phyloP scores from a whole-genome alignment of 805 yeast species.

The Starmerella floris region DNA sequence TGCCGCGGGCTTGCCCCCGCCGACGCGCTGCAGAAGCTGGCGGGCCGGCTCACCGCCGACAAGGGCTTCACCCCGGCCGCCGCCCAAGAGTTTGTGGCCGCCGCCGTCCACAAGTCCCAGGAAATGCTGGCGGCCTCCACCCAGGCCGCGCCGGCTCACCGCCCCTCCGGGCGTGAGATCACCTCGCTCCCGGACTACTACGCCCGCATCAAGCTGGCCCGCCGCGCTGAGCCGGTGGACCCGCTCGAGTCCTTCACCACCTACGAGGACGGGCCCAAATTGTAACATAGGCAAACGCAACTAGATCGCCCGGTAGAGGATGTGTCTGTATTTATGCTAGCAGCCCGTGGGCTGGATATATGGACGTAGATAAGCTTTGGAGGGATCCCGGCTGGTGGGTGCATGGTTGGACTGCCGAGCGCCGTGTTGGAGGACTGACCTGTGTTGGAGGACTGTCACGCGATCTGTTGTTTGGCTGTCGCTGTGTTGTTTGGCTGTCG shows the following conservation, averaged over 20 bases:
- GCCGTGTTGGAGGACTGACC: no score
- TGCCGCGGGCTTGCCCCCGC: slow-evolving; percentile 13
- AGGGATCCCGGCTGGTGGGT: no score
- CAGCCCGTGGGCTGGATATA: no score
- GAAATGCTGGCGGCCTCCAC: not conserved
- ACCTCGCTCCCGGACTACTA: slow-evolving; percentile 6
- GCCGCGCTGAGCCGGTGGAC: slow-evolving; percentile 8
- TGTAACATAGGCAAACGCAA: no score
- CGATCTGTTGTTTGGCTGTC: no score
- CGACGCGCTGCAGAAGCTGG: slow-evolving; percentile 15
- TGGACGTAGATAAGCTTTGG: no score
- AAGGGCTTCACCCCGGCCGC: slow-evolving; percentile 19
- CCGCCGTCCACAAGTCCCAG: slow-evolving; percentile 4
- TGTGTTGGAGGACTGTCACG: no score
- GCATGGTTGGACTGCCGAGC: no score
- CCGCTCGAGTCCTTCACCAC: not conserved
- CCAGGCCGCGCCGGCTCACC: not conserved
- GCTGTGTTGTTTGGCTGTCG: no score
- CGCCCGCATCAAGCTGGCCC: slow-evolving; percentile 5
- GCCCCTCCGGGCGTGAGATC: slow-evolving; percentile 6
- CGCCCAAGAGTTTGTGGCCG: slow-evolving; percentile 23
- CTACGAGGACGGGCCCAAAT: slow-evolving; percentile 12
- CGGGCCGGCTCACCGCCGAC: slow-evolving; percentile 11
- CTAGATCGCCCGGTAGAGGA: no score
- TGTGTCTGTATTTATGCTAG: no score